Evolutionary conservation across 2,329 filamentous ascomycete species (phyloP), one percentile per base, ranked within the genome.

Genomic region (Venturia asperata): DNA sequence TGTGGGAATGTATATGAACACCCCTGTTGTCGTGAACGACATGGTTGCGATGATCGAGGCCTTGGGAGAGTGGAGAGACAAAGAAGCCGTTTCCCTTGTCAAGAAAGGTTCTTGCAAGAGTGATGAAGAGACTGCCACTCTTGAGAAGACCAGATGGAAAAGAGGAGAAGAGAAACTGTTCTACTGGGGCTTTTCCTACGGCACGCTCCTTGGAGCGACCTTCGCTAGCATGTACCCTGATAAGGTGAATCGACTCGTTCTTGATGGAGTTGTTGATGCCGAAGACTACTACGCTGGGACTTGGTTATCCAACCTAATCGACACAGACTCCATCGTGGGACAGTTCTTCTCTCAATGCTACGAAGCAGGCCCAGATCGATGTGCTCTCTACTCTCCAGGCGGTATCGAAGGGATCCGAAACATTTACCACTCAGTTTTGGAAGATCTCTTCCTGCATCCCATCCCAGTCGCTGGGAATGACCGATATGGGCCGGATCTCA

Each of bases 181-280:
- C 27, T 81, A 78, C 68, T 77, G 74, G 71, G 81, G 80, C 4
- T 75, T 81, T 65, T 79, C 76, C 7, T 83, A 83, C 63, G 81
- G 81, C 0, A 79, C 80, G 0, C 74, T 78, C 39, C 72, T 77
- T 6, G 75, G 75, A 1, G 68, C 69, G 0, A 77, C 74, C 1
- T 77, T 77, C 63, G 73, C 74, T 5, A 73, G 73, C 37, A 75
- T 77, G 74, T 76, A 72, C 56, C 74, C 75, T 3, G 69, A 74
- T 24, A 73, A 74, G n/a, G 71, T 77, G 13, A 72, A 71, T 1
- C 70, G 73, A 17, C 24, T 74, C 11, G 66, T 76, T 9, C 68
- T 82, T 0, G 81, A 83, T 67, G 80, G 79, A 5, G 77, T 82
- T 4, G 77, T 79, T 2, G 77, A 79, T 64, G 70, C 74, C 1